Evolutionary conservation across 257 asterid species (phyloP).

Genomic region (Linaria vulgaris): DNA sequence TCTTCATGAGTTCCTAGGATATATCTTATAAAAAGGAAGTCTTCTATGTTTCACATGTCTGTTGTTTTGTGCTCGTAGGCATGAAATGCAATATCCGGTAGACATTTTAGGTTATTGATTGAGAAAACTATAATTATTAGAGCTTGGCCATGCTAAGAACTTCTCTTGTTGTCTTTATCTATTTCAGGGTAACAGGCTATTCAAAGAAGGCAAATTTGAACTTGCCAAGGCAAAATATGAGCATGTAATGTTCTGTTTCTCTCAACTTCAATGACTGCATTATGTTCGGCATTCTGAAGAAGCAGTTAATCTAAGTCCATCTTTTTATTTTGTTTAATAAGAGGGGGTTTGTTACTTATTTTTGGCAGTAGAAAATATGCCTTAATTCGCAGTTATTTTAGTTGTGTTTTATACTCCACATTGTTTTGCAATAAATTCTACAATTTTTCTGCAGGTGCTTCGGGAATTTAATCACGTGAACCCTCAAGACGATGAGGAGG

Average conservation of each 20-base stretch:
- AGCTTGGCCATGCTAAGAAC: constrained; percentile 20
- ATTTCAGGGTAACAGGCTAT: constrained; percentile 97
- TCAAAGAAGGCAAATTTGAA: constrained; percentile 90
- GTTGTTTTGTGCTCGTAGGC: constrained; percentile 14
- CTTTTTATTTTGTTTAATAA: not conserved
- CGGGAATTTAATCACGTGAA: constrained; percentile 97
- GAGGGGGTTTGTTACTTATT: not conserved
- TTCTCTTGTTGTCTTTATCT: constrained; percentile 21
- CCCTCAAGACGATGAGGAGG: constrained; percentile 95
- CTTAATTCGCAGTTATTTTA: constrained; percentile 3
- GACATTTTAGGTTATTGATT: constrained; percentile 3
- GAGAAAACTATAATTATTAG: not conserved
- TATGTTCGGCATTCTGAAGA: constrained; percentile 17
- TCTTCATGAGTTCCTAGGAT: constrained; percentile 3
- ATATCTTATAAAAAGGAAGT: not conserved
- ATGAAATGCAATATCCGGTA: not conserved
- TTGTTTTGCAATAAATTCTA: constrained; percentile 9
- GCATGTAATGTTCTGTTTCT: constrained; percentile 44
- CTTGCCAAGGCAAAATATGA: constrained; percentile 98
- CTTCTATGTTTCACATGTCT: constrained; percentile 6
- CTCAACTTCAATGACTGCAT: constrained; percentile 19
- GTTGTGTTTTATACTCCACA: constrained; percentile 9
- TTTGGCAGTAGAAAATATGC: not conserved
- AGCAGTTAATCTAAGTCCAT: not conserved
- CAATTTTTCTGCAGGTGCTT: constrained; percentile 60